Percentiles rank a stretch among this genome's conserved stretches.
phyloP scores from a whole-genome alignment of 176 grass and related monocot genomes.

The Saccharum officinarum region DNA sequence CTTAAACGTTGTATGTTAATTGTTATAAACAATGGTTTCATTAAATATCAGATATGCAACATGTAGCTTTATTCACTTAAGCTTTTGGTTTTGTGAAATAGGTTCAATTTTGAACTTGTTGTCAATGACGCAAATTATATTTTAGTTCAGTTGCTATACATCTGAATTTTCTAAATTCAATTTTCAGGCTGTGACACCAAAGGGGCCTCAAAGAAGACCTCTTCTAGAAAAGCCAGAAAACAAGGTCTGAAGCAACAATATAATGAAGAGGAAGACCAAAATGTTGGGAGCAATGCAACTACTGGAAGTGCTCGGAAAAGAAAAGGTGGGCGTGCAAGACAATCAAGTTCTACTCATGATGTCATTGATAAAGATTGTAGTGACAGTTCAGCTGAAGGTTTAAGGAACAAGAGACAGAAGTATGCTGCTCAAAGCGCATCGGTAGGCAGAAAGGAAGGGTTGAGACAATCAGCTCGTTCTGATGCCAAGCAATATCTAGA shows the following conservation, averaged over 20 bases:
- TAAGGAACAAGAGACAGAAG: slow-evolving; percentile 37
- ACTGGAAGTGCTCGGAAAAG: slow-evolving; percentile 35
- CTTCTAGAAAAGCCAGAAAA: slow-evolving; percentile 41
- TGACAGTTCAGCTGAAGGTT: slow-evolving; percentile 32
- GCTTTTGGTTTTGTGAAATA: slow-evolving; percentile 6
- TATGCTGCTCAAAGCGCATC: slow-evolving; percentile 10
- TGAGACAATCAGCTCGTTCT: slow-evolving; percentile 27
- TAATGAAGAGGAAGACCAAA: slow-evolving; percentile 30
- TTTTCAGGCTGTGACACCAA: slow-evolving; percentile 7
- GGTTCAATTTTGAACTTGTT: neutral
- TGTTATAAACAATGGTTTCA: slow-evolving; percentile 11
- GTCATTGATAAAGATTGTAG: slow-evolving; percentile 19
- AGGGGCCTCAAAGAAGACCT: slow-evolving; percentile 27
- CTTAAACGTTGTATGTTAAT: neutral
- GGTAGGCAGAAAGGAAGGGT: slow-evolving; percentile 18
- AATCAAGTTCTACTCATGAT: slow-evolving; percentile 1
- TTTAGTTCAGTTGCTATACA: slow-evolving; percentile 2
- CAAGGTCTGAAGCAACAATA: slow-evolving; percentile 7
- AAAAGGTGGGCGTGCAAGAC: slow-evolving; percentile 11
- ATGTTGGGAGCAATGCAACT: slow-evolving; percentile 23
- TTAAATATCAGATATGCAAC: slow-evolving; percentile 2
- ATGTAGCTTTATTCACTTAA: neutral
- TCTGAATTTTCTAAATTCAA: slow-evolving; percentile 15
- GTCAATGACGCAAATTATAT: neutral
- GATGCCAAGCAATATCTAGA: slow-evolving; percentile 36